Evolutionary conservation across 148 eudicot genomes (phyloP).

Genomic region (Amaranthus cruentus): DNA sequence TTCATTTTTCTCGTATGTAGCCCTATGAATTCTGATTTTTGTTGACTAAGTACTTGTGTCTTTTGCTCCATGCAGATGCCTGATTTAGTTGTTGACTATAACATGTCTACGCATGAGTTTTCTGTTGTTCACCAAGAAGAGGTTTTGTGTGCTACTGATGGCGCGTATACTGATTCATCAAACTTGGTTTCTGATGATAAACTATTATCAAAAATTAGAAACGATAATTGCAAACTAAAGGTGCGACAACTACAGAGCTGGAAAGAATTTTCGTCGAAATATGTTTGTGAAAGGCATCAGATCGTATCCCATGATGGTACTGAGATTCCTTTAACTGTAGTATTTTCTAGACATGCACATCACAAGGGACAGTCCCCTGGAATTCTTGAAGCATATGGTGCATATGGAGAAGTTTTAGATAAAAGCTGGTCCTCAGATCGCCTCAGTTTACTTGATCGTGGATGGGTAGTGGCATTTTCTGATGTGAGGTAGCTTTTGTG

Average conservation of each 20-base stretch:
- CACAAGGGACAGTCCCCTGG: conserved; percentile 64
- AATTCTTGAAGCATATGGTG: conserved; percentile 84
- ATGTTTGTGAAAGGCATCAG: conserved; percentile 62
- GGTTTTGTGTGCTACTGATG: conserved; percentile 38
- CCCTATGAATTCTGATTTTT: not conserved
- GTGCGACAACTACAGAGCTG: conserved; percentile 31
- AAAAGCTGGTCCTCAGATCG: conserved; percentile 86
- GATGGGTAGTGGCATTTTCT: conserved; percentile 94
- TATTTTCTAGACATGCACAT: conserved; percentile 45
- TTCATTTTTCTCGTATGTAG: not conserved
- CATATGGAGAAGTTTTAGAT: conserved; percentile 86
- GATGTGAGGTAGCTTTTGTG: conserved; percentile 75
- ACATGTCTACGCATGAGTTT: conserved; percentile 52
- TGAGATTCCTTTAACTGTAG: conserved; percentile 64
- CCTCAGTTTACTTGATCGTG: conserved; percentile 90
- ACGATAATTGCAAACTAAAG: conserved; percentile 20
- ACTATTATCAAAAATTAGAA: conserved; percentile 15
- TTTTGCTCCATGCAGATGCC: conserved; percentile 62
- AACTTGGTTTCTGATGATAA: conserved; percentile 15
- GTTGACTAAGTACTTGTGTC: conserved; percentile 2
- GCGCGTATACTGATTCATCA: conserved; percentile 14
- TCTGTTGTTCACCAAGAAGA: conserved; percentile 79
- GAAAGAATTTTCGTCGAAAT: conserved; percentile 49
- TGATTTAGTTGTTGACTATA: conserved; percentile 77
- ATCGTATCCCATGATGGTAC: conserved; percentile 72